Percentiles rank a stretch among this genome's conserved stretches.
These are phyloP conservation scores for Vaccinium vitisidaea DNA, from an alignment of 148 eudicot species.

Conservation along the genomic window DNA sequence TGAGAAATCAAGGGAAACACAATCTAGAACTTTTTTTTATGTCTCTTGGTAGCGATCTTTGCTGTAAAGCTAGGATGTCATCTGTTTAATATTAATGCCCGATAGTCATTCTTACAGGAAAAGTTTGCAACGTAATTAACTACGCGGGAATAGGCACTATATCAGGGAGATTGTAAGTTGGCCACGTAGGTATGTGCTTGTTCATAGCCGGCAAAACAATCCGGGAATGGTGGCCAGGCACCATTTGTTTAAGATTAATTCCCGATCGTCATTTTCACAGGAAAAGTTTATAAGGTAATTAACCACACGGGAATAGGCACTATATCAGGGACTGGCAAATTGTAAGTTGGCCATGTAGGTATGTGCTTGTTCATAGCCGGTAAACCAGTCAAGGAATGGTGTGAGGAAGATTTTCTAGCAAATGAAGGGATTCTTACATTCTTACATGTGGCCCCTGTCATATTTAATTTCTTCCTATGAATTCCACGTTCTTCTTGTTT, in stretches of 20 bases:
- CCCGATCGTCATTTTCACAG: not conserved
- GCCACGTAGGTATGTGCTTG: not conserved
- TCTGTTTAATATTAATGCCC: not conserved
- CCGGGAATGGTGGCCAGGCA: not conserved
- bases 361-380: not conserved
- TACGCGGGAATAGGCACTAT: not conserved
- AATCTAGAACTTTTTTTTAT: not conserved
- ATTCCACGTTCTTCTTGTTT: not conserved
- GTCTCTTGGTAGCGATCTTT: not conserved
- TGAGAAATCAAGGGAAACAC: not conserved
- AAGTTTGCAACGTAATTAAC: not conserved
- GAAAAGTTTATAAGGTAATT: not conserved
- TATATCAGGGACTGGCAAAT: not conserved
- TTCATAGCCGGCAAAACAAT: not conserved
- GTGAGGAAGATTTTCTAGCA: not conserved
- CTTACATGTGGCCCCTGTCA: not conserved
- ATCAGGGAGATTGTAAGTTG: not conserved
- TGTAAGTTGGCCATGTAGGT: not conserved
- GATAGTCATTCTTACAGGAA: not conserved
- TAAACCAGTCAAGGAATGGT: not conserved
- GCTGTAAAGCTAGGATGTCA: not conserved
- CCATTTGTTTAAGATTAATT: not conserved
- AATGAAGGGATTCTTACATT: not conserved
- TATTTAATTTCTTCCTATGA: conserved; percentile 3
- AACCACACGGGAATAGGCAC: not conserved